A percentile compares a stretch with the other conserved stretches of the same genome.
Conservation (phyloP, 148 eudicot species). For the Diospyros lotus region DNA sequence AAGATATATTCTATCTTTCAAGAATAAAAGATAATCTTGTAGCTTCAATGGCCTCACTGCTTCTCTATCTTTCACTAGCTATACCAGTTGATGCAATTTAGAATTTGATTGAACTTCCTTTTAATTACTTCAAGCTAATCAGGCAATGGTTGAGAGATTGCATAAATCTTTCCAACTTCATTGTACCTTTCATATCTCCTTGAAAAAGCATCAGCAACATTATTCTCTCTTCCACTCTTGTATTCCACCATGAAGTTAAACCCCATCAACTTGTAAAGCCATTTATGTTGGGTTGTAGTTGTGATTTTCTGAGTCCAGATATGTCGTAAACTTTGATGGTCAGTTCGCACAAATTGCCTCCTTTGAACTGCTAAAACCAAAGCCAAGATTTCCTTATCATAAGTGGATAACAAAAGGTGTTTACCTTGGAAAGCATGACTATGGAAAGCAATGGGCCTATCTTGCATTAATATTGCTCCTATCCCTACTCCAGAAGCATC, state of each 20-base stretch:
- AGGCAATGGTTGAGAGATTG: not conserved
- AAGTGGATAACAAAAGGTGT: not conserved
- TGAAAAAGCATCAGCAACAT: not conserved
- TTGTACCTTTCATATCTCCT: no score
- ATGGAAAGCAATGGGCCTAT: not conserved
- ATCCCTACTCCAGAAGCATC: constrained; percentile 2
- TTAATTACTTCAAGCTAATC: not conserved
- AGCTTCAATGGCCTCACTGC: not conserved
- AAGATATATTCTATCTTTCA: not conserved
- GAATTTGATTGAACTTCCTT: not conserved
- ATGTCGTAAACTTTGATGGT: not conserved
- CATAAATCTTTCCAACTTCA: not conserved
- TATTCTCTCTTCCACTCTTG: not conserved
- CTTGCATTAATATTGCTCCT: constrained; percentile 4
- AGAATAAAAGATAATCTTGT: not conserved
- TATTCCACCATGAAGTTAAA: not conserved
- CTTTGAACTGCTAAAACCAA: not conserved
- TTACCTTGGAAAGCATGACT: not conserved
- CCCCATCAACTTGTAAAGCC: constrained; percentile 1
- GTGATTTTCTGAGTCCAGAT: not conserved
- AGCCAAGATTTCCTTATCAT: constrained; percentile 1
- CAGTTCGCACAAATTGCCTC: not conserved
- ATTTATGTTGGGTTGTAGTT: not conserved
- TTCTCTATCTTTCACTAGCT: not conserved
- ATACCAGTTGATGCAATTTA: not conserved